phyloP scores from a whole-genome alignment of 169 alveolate genomes.

The Plasmodium coatneyi region DNA sequence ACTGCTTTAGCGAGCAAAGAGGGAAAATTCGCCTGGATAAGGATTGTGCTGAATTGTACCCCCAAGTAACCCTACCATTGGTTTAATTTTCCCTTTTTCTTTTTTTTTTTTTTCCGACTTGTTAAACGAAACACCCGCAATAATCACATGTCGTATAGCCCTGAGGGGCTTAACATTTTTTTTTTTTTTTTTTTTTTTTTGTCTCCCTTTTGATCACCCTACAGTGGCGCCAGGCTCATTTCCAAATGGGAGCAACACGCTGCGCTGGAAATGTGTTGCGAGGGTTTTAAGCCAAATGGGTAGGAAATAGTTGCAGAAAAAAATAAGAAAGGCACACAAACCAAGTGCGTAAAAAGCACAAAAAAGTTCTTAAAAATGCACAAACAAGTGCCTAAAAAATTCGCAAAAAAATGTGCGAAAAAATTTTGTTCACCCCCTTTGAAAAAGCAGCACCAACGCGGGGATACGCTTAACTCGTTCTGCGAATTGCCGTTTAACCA shows the following conservation, averaged over 20 bases:
- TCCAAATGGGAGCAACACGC: neutral
- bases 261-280: neutral
- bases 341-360: neutral
- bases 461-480: neutral
- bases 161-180: neutral
- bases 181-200: constrained; percentile 1
- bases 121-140: neutral
- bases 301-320: neutral
- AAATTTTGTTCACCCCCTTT: neutral
- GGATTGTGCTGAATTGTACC: neutral
- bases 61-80: neutral
- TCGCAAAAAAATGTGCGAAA: neutral
- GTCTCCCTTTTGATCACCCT: constrained; percentile 57
- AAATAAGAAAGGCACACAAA: neutral
- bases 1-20: neutral
- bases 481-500: neutral
- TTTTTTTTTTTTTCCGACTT: neutral
- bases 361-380: too few relatives aligned
- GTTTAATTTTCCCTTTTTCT: neutral
- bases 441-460: neutral
- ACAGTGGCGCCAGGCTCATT: neutral
- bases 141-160: neutral
- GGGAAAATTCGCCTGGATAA: neutral
- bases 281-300: neutral
- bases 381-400: neutral